Percentiles rank a stretch among this genome's conserved stretches.
phyloP scores from a whole-genome alignment of 2,329 filamentous ascomycete species.

The Aspergillus udagawae region DNA sequence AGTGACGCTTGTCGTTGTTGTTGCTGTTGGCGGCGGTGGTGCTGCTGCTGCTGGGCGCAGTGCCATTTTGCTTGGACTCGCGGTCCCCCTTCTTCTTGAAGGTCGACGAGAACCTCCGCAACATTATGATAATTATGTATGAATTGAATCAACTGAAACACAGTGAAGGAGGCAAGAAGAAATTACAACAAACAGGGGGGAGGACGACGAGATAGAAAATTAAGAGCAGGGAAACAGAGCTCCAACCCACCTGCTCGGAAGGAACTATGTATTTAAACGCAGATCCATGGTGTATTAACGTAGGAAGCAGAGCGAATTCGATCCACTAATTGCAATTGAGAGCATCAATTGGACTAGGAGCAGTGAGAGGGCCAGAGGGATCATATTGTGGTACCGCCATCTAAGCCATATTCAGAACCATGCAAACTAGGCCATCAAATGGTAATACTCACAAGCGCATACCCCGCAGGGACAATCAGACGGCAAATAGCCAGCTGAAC shows the following conservation, averaged over 20 bases:
- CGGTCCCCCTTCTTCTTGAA: conserved; percentile 38
- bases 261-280: background rate
- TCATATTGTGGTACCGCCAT: background rate
- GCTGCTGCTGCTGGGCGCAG: conserved; percentile 21
- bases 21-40: conserved; percentile 15
- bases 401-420: background rate
- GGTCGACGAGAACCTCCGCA: conserved; percentile 37
- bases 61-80: conserved; percentile 29
- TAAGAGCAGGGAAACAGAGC: background rate
- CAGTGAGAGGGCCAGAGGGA: background rate
- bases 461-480: background rate
- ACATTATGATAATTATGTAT: conserved; percentile 27
- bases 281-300: background rate
- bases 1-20: conserved; percentile 30
- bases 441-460: background rate
- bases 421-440: background rate
- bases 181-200: background rate
- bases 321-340: background rate
- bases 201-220: background rate
- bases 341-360: background rate
- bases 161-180: background rate
- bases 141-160: background rate
- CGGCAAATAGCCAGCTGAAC: background rate
- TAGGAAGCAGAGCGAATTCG: background rate
- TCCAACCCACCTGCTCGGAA: background rate